Evolutionary conservation across 2,329 filamentous ascomycete species (phyloP), one percentile per base, ranked within the genome.

Genomic region (Coniochaeta prunicola): DNA sequence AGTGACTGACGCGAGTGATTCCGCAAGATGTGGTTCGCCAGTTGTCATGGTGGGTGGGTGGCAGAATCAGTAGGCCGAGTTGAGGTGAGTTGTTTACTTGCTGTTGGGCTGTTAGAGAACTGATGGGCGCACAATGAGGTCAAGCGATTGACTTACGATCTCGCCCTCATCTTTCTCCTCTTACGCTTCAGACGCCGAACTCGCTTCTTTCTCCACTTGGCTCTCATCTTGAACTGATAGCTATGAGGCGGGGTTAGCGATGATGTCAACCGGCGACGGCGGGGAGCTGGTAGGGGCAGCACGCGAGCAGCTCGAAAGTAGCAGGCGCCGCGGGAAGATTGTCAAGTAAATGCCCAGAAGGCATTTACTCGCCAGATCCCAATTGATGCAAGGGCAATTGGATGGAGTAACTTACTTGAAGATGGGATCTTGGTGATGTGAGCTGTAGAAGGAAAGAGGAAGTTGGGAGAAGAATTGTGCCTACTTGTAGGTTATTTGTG

Each of bases 161-260:
- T 84, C 74, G 93, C 94, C 79, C 94, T 88, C 83, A 94, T 96
- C 93, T 99, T 99, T 92, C 94, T 96, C 84, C 94, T 92, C 92
- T 99, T 99, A 78, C 92, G 89, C 90, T 97, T 97, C 80, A 99
- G 91, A 81, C 94, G 89, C 75, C 94, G 87, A 82, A 96, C 92
- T 79, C 94, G 87, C 93, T 99, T 99, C 90, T 99, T 99, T 86
- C 93, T 94, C 94, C 94, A 97, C 86, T 97, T 97, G 77, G 92
- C 92, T 94, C 93, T 83, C 84, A 87, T 86, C 80, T 80, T 86
- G 81, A 80, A 79, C 76, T n/a, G 69, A 70, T 67, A 68, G 64
- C 61, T 62, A 64, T 24, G 45, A 70, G 63, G 58, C 19, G 57
- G 58, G 60, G 63, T 67, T 59, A 66, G 63, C 56, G 42, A 53